Evolutionary conservation across 1,284 basidiomycete genomes (phyloP), one percentile per base, ranked within the genome.

Genomic region (Flammula alnicola): DNA sequence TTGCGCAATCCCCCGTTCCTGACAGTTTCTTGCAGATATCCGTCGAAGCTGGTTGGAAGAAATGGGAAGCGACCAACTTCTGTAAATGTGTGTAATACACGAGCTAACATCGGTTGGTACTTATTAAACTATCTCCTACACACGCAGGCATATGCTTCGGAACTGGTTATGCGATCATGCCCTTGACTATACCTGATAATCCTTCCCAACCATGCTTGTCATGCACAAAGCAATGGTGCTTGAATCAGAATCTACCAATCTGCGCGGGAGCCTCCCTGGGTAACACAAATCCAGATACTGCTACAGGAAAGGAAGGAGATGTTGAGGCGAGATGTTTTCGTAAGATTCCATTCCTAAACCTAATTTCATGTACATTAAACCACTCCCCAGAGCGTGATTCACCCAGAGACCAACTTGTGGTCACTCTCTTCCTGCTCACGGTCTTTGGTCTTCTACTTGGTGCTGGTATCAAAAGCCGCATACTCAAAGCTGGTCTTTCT

Each of bases 241-340:
- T 95, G 44, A 93, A 96, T 63, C 95, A 93, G 69, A 93, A 95
- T 64, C 78, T 97, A 23, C 73, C 80, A 5, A 95, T 94, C 44
- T 97, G 95, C 64, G 77, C 82, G 44, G 91, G 89, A 35, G 95
- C 95, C 26, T 79, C 86, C 44, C 72, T 93, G 27, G 94, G 93
- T 22, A 89, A 93, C 61, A 86, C 90, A 29, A 84, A 98, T 70
- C 89, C 87, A 17, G 94, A 98, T 68, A 93, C 89, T 16, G 93
- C 90, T 5, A 95, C 93, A 2, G 95, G 95, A n/a, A 94, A 93
- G 62, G 95, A 96, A 66, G 94, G 94, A 19, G 94, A 97, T 68
- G 92, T 98, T 29, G 91, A 95, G 72, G 94, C 94, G 52, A 79
- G 92, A 65, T 98, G 95, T 76, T 97, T 97, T 72, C 93, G 94